These are phyloP conservation scores for Heliosperma pusillum DNA, from an alignment of 148 eudicot genomes.

Conservation along the genomic window DNA sequence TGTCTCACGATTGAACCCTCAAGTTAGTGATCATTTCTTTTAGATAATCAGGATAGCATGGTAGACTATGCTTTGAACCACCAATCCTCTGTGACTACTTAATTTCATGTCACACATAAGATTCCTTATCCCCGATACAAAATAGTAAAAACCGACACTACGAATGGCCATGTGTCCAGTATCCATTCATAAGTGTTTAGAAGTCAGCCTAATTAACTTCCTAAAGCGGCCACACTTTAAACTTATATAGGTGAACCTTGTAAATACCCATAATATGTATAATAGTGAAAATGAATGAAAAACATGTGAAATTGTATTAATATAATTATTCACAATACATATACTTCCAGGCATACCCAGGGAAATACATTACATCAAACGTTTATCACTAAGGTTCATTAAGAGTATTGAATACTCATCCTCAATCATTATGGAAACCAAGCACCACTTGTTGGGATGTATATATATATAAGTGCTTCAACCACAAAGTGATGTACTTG, in stretches of 20 bases:
- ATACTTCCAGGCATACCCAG: slow-evolving; percentile 1
- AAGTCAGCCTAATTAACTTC: not conserved
- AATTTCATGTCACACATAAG: no score
- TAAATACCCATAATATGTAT: not conserved
- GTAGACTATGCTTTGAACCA: no score
- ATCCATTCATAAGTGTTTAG: not conserved
- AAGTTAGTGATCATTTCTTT: no score
- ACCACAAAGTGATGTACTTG: not conserved
- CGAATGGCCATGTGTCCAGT: not conserved
- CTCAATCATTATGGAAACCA: not conserved
- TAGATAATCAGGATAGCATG: no score
- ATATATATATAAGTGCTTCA: not conserved
- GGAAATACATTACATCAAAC: not conserved
- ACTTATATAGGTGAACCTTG: not conserved
- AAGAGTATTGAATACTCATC: not conserved
- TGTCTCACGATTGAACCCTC: no score
- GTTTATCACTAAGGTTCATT: not conserved
- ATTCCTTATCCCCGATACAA: no score
- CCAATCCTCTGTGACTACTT: no score
- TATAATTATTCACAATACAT: not conserved
- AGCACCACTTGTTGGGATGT: not conserved
- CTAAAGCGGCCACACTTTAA: not conserved
- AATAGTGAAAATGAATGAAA: not conserved
- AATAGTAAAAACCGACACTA: not conserved
- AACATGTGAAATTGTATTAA: not conserved